A percentile compares a stretch with the other conserved stretches of the same genome.
Evolutionary conservation across 2,329 filamentous ascomycete genomes (phyloP).

Genomic region (Xylaria sp.): DNA sequence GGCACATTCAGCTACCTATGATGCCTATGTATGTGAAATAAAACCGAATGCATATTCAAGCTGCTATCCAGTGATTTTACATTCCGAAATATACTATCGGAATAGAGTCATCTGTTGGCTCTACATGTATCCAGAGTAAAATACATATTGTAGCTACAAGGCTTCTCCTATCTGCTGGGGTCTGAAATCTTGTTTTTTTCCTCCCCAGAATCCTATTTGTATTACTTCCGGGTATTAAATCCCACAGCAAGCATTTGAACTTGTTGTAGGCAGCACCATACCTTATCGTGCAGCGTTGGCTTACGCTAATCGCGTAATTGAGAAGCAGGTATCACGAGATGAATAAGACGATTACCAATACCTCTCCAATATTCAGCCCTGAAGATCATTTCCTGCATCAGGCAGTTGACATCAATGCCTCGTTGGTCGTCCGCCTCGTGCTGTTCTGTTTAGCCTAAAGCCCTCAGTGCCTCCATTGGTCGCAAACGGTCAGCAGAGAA

Average conservation of each 20-base stretch:
- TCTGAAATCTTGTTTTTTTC: too few species aligned
- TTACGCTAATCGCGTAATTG: background rate
- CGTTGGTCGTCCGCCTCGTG: constrained; percentile 1
- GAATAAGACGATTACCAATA: constrained; percentile 23
- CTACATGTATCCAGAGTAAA: background rate
- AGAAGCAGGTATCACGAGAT: background rate
- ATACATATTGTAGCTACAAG: background rate
- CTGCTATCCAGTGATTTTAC: background rate
- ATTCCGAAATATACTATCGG: background rate
- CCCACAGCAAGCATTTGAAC: background rate
- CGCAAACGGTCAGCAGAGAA: constrained; percentile 1
- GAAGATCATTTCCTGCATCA: constrained; percentile 21
- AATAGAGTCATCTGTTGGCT: background rate
- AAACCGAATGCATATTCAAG: background rate
- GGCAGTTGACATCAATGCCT: constrained; percentile 7
- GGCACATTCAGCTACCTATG: background rate
- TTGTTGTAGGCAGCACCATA: background rate
- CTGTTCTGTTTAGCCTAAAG: constrained; percentile 33
- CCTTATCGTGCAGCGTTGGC: background rate
- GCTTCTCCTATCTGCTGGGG: background rate
- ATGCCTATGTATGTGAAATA: background rate
- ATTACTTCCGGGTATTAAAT: background rate
- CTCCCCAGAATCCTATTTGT: background rate
- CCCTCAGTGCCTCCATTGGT: constrained; percentile 16
- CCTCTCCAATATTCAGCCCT: constrained; percentile 24